A percentile compares a stretch with the other conserved stretches of the same genome.
These are phyloP conservation scores for Castanopsis chinensis DNA, from an alignment of 306 rosid species.

Conservation along the genomic window DNA sequence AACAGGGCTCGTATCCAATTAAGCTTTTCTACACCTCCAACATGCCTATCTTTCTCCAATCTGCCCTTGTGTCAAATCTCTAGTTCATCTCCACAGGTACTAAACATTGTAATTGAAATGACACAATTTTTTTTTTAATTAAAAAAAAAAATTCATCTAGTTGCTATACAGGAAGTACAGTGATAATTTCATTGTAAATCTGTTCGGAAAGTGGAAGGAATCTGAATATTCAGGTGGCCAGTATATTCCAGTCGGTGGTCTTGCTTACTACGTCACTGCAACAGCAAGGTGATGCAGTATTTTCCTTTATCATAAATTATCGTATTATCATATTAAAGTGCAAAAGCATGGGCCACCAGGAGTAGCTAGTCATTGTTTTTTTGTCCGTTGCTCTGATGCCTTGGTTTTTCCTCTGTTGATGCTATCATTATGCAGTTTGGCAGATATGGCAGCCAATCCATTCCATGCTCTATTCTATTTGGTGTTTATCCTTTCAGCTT, in stretches of 20 bases:
- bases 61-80: constrained; percentile 52
- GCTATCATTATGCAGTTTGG: constrained; percentile 58
- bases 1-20: constrained; percentile 52
- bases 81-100: constrained; percentile 51
- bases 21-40: constrained; percentile 60
- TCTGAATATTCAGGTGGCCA: constrained; percentile 30
- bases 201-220: constrained; percentile 24
- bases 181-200: constrained; percentile 22
- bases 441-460: constrained; percentile 97
- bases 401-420: background rate
- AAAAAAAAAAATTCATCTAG: background rate
- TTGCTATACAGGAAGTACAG: constrained; percentile 26
- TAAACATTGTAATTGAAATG: background rate
- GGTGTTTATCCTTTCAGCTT: constrained; percentile 80
- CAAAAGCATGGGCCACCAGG: background rate
- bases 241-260: constrained; percentile 17
- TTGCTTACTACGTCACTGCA: constrained; percentile 25
- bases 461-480: constrained; percentile 88
- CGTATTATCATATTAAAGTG: background rate
- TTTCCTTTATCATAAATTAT: background rate
- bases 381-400: background rate
- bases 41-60: constrained; percentile 59
- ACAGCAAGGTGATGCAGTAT: constrained; percentile 24
- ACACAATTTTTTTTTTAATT: background rate
- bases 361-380: background rate